A percentile compares a stretch with the other conserved stretches of the same genome.
phyloP scores from a whole-genome alignment of 495 filamentous ascomycete species.

The Elasticomyces elasticus region DNA sequence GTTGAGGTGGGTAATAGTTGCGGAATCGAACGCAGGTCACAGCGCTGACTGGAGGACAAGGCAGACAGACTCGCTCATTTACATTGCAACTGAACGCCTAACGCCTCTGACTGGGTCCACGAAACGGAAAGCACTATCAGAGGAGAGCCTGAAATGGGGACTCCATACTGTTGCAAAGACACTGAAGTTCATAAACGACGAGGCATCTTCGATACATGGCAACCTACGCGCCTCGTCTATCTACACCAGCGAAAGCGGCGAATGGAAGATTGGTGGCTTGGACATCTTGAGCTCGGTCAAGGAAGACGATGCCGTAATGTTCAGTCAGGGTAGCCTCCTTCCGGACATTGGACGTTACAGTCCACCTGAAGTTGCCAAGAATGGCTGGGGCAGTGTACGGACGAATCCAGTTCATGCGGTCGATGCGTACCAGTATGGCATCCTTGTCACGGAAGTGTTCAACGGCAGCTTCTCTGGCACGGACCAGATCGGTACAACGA shows the following conservation, averaged over 20 bases:
- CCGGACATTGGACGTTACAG: conserved; percentile 74
- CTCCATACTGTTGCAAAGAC: conserved; percentile 83
- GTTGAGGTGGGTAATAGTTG: conserved; percentile 55
- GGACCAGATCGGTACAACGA: conserved; percentile 74
- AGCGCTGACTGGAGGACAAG: conserved; percentile 18
- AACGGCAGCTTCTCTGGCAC: conserved; percentile 63
- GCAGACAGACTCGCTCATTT: conserved; percentile 83
- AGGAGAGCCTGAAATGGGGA: conserved; percentile 94
- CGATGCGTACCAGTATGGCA: conserved; percentile 79
- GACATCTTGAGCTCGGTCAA: conserved; percentile 91
- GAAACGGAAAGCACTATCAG: conserved; percentile 68
- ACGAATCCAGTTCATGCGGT: conserved; percentile 69
- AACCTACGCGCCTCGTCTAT: conserved; percentile 74
- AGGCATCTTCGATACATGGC: conserved; percentile 83
- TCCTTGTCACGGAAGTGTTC: conserved; percentile 80
- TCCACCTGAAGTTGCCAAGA: conserved; percentile 74
- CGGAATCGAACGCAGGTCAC: background rate
- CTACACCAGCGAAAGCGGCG: conserved; percentile 86
- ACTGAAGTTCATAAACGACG: conserved; percentile 89
- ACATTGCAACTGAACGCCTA: conserved; percentile 88
- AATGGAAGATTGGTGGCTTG: conserved; percentile 93
- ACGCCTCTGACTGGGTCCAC: conserved; percentile 78
- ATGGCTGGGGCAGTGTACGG: conserved; percentile 81
- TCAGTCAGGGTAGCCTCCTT: conserved; percentile 75
- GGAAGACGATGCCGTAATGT: conserved; percentile 85